Evolutionary conservation across 2,329 filamentous ascomycete genomes (phyloP), one percentile per base, ranked within the genome.

Genomic region (Decorospora gaudefroyi): DNA sequence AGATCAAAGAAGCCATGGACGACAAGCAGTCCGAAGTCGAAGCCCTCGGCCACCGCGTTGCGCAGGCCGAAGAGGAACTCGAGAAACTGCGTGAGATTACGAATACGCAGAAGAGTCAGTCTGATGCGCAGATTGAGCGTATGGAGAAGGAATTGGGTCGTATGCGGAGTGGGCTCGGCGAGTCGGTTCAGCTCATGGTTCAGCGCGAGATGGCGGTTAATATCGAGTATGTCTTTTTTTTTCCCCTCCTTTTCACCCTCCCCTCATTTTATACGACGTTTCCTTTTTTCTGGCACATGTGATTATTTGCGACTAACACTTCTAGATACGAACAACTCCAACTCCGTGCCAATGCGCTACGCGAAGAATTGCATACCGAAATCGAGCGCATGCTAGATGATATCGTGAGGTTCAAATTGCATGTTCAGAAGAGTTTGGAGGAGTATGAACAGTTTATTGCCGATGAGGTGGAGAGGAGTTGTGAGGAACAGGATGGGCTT

Each of bases 101-200:
- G 6, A 88, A 82, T 31, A 88, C 90, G 12, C 90, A 96, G 68
- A 95, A 95, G 74, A 82, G 92, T 67, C 86, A 85, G 6, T 89
- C 86, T 2, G 93, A 97, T 67, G 84, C 91, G 6, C 92, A 97
- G 70, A 96, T 99, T 61, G 93, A 99, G 72, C 93, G 93, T 76
- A 95, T 96, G 86, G 93, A 99, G 74, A 96, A 96, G 72, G 91
- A 99, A 69, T 76, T 99, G n/a, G 87, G 88, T 32, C 89, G 90
- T 68, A 95, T 97, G 89, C 82, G 91, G 28, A 82, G 86, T 2
- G 86, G 86, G 8, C 76, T 96, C 19, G 86, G 83, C 2, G 92
- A 96, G 69, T 90, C 85, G 22, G 87, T 96, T 39, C 89, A 96
- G 71, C 72, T 95, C 33, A 86, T 96, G 81, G 90, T 96, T 69